Evolutionary conservation across 805 yeast species (phyloP).

Genomic region (Nadsonia fulvescens): DNA sequence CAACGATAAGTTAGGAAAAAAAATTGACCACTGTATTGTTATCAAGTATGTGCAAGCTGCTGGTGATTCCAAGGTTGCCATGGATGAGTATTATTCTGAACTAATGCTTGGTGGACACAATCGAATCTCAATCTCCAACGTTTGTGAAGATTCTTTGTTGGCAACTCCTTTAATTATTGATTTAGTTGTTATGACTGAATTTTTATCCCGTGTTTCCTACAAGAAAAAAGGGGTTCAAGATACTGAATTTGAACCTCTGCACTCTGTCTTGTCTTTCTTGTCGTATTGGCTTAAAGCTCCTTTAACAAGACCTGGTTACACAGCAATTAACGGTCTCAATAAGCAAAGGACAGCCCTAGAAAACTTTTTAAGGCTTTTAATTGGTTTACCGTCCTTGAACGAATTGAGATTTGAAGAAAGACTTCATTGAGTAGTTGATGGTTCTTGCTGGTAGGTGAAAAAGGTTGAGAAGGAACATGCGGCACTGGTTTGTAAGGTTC

Average conservation of each 20-base stretch:
- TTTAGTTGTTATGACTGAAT: constrained; percentile 76
- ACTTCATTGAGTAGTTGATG: constrained; percentile 22
- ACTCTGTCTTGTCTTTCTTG: constrained; percentile 72
- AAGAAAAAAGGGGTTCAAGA: constrained; percentile 33
- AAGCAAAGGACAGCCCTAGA: constrained; percentile 88
- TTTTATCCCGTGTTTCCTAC: constrained; percentile 72
- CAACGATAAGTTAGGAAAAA: constrained; percentile 59
- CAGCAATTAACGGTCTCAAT: constrained; percentile 83
- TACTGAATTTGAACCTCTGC: constrained; percentile 41
- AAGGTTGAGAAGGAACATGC: constrained; percentile 4
- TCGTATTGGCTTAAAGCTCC: constrained; percentile 97
- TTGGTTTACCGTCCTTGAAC: constrained; percentile 78
- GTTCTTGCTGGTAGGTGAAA: constrained; percentile 6
- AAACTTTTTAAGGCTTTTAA: constrained; percentile 73
- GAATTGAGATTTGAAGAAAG: constrained; percentile 93
- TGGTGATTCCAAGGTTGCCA: constrained; percentile 92
- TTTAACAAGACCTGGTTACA: constrained; percentile 74
- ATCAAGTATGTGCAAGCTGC: constrained; percentile 89
- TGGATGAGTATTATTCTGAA: constrained; percentile 96
- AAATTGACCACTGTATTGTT: constrained; percentile 85
- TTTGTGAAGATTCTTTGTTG: constrained; percentile 86
- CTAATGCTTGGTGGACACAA: constrained; percentile 96
- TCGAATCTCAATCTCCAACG: constrained; percentile 83
- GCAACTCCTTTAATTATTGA: constrained; percentile 93
- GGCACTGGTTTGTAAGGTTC: constrained; percentile 12